Conservation (phyloP, 129 eudicot species). For the Artemisia tridentata region DNA sequence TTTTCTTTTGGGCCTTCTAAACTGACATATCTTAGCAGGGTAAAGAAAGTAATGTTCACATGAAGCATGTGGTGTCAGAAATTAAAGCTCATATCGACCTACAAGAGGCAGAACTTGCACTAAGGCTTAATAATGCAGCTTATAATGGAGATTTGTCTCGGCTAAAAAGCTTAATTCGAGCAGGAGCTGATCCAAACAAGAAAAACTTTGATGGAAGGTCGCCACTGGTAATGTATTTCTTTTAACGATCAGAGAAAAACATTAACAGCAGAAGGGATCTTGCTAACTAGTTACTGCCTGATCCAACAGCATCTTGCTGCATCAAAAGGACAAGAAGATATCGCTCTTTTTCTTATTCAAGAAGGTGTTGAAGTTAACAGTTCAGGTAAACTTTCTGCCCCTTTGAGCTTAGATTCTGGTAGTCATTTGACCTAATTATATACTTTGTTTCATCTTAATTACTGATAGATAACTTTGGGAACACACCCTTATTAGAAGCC, state of each 20-base stretch:
- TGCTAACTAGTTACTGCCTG: too few species aligned
- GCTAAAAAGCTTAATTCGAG: too few species aligned
- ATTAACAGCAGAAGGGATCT: too few species aligned
- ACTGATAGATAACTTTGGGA: conserved; percentile 76
- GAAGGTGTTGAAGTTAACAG: conserved; percentile 55
- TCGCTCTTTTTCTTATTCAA: conserved; percentile 45
- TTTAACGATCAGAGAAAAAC: too few species aligned
- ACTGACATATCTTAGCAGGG: conserved; percentile 46
- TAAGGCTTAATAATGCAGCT: too few species aligned
- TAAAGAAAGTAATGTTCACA: conserved; percentile 49
- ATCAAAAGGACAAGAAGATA: too few species aligned
- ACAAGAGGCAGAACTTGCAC: conserved; percentile 72
- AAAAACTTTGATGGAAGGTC: too few species aligned
- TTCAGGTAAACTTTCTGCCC: conserved; percentile 43
- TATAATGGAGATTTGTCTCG: too few species aligned
- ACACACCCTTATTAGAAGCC: conserved; percentile 86
- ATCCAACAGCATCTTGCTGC: too few species aligned
- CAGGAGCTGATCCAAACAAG: too few species aligned
- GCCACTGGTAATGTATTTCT: background rate
- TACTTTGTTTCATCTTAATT: conserved; percentile 20
- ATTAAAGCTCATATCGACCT: conserved; percentile 67
- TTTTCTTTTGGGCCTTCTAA: background rate
- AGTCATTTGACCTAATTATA: conserved; percentile 3
- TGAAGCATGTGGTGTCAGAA: conserved; percentile 79
- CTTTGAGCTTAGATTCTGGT: background rate